Base-by-base conservation (phyloP, 768 basidiomycete species). In the Lyophyllum atratum region DNA sequence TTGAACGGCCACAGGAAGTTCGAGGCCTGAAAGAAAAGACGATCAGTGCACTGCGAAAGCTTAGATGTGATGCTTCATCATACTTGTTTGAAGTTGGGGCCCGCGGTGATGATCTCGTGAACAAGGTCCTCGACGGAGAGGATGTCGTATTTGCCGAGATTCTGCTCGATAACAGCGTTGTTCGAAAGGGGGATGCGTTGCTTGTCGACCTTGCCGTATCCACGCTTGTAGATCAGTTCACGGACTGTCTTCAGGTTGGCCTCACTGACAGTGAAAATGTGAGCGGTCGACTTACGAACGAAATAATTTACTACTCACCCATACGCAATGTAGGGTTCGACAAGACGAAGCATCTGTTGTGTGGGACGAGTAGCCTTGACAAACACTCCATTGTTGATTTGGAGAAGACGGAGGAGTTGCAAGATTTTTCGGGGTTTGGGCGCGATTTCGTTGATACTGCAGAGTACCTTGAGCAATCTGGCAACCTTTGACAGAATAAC, bases 1-100 rank as follows among this genome's bases (percentile, higher is more conserved):
- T 99, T 99, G 86, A 99, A 98, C 24, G 97, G 97, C 95, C 95
- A 98, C 52, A 98, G 88, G 87, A 96, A 95, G 85, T 94, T 95
- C 64, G 90, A 85, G 56, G 88, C 90, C 89, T 90, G 42, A 17
- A 46, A 37, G 25, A 40, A 34, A 15, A 8, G 25, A 49, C 49
- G 11, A 62, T 62, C 12, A 70, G 21, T 22, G 29, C 57, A 24
- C 44, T 7, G 1, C 15, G 34, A 47, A n/a, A 4, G 52, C 5
- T 26, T 17, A 25, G 28, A n/a, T 1, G 7, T 25, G 10, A 34
- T 21, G 33, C 6, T 51, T 28, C 48, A 45, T 74, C 87, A 59
- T 48, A 87, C 94, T 86, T 97, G 93, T 81, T 98, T 98, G 86
- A 99, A 99, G 84, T 98, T 94, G 69, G 97, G 96, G 68, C 97